Base-by-base conservation (phyloP, 2,329 filamentous ascomycete species). In the Hypoxylon sp. region DNA sequence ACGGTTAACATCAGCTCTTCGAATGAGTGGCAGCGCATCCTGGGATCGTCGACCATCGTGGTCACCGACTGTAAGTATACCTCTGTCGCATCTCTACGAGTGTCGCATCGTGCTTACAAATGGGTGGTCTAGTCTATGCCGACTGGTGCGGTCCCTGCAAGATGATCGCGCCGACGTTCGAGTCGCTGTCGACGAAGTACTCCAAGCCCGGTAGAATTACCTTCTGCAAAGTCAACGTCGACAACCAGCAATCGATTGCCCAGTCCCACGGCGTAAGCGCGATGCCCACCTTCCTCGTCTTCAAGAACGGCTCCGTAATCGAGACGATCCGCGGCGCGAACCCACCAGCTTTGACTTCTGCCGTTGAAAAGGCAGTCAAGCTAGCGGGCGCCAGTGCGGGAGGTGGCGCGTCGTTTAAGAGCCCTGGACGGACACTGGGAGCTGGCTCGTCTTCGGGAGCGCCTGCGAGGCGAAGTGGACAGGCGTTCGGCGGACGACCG, bases 81-180 rank as follows among this genome's bases (percentile, higher is more conserved):
- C 34, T 52, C 62, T 72, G 69, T 64, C 72, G 51, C 56, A 67
- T 67, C 48, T 32, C 54, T 53, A 44, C 56, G 11, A 53, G 62
- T 56, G 70, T 28, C 44, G 47, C 43, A 44, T 61, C 66, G 51
- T 61, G 49, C 69, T 69, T 55, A 68, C 71, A 78, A 75, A 76
- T 69, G 62, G 54, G 41, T 11, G 15, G 43, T 54, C 10, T 72
- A 96, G 93, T 97, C 84, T 96, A 95, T 75, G 94, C 94, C 77
- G 91, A 96, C 80, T 97, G 93, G 92, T 98, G 93, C 78, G 91
- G 90, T 59, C 93, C 94, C 74, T 97, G 94, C 86, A 96, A 96
- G 81, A 87, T 90, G 76, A 96, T 98, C 69, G 92, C 92, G 51
- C 94, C 94, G 19, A 87, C 91, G 59, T 98, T 96, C 78, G 92